phyloP scores from a whole-genome alignment of 1,139 yeast genomes.

The Taphrina populina region DNA sequence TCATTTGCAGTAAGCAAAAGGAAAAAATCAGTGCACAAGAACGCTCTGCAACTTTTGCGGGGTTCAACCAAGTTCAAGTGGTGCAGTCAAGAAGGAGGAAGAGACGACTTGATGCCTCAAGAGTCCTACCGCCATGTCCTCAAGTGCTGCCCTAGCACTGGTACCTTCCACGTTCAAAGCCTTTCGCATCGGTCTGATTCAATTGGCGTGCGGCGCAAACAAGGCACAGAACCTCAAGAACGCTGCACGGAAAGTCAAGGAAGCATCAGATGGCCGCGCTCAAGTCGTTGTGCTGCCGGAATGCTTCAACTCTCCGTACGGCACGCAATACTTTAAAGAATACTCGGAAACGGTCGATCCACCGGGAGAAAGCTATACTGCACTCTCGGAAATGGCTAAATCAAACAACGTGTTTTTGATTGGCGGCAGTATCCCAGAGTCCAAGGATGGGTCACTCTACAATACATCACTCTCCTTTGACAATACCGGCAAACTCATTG shows the following conservation, averaged over 20 bases:
- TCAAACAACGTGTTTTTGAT: constrained; percentile 58
- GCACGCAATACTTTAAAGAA: constrained; percentile 78
- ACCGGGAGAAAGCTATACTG: constrained; percentile 62
- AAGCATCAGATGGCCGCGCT: constrained; percentile 54
- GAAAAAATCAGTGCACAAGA: no score
- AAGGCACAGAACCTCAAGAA: constrained; percentile 61
- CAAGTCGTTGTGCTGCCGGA: constrained; percentile 71
- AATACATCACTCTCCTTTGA: constrained; percentile 80
- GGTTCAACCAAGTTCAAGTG: no score
- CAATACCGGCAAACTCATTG: constrained; percentile 69
- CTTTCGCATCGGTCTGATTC: constrained; percentile 61
- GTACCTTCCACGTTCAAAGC: constrained; percentile 29
- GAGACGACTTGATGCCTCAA: no score
- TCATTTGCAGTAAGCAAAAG: no score
- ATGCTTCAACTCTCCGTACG: constrained; percentile 93
- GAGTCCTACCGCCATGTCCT: no score
- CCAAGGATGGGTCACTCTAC: constrained; percentile 60
- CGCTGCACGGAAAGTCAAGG: constrained; percentile 56
- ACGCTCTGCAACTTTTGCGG: no score
- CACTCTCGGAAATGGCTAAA: constrained; percentile 64
- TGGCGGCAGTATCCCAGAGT: constrained; percentile 92
- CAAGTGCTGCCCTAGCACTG: no score
- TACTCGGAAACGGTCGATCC: constrained; percentile 73
- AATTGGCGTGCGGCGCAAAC: constrained; percentile 71
- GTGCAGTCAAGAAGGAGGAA: no score